Conservation (phyloP, 805 yeast species). For the Wickerhamiella dianesei region DNA sequence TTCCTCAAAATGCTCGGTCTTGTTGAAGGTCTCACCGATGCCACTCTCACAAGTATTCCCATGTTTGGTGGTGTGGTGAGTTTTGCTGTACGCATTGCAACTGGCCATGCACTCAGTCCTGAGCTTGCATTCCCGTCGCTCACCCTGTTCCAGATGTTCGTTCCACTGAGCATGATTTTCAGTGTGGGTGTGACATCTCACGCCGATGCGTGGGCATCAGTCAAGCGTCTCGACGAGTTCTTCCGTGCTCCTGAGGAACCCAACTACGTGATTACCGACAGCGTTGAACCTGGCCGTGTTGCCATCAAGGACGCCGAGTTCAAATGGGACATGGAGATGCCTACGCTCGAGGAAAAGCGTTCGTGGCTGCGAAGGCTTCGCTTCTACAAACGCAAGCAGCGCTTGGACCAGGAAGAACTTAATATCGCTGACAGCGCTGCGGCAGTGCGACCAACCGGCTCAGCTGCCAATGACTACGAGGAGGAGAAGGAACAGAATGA, state of each 20-base stretch:
- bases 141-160: slow-evolving; percentile 51
- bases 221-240: slow-evolving; percentile 16
- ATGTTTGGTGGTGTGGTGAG: slow-evolving; percentile 56
- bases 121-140: slow-evolving; percentile 60
- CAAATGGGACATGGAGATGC: slow-evolving; percentile 43
- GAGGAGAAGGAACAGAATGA: slow-evolving; percentile 10
- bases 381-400: slow-evolving; percentile 5
- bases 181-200: slow-evolving; percentile 34
- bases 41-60: slow-evolving; percentile 56
- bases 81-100: slow-evolving; percentile 34
- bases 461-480: slow-evolving; percentile 7
- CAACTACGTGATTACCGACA: slow-evolving; percentile 20
- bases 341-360: slow-evolving; percentile 5
- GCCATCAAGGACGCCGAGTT: slow-evolving; percentile 41
- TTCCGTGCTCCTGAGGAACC: slow-evolving; percentile 29
- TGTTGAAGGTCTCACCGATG: slow-evolving; percentile 47
- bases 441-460: slow-evolving; percentile 1
- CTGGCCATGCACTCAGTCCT: slow-evolving; percentile 34
- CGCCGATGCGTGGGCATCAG: slow-evolving; percentile 28
- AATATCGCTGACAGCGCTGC: slow-evolving; percentile 2
- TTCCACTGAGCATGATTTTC: slow-evolving; percentile 53
- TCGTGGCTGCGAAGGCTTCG: slow-evolving; percentile 13
- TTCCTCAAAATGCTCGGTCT: slow-evolving; percentile 51
- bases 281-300: slow-evolving; percentile 33
- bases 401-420: slow-evolving; percentile 6